phyloP scores from a whole-genome alignment of 768 basidiomycete genomes.

The Mycena capillaripes region DNA sequence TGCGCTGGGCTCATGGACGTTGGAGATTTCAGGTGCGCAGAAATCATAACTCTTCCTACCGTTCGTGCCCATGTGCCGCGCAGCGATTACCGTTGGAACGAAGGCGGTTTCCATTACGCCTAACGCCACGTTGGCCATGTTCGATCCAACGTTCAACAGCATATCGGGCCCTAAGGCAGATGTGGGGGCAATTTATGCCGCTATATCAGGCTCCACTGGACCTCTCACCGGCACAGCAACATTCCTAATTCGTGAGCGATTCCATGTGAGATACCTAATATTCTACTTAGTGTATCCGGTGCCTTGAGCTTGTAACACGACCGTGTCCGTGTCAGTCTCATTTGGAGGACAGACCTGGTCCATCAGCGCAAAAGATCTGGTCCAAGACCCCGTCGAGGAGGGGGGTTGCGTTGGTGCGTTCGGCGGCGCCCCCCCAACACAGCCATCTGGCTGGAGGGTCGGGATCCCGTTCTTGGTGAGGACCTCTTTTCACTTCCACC shows the following conservation, averaged over 20 bases:
- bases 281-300: background rate
- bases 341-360: slow-evolving; percentile 88
- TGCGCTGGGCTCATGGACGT: slow-evolving; percentile 71
- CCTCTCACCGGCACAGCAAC: slow-evolving; percentile 17
- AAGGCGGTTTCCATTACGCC: too few species aligned
- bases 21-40: slow-evolving; percentile 61
- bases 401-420: slow-evolving; percentile 67
- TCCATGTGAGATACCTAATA: background rate
- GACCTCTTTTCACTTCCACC: slow-evolving; percentile 4
- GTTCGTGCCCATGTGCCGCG: too few species aligned
- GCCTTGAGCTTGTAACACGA: slow-evolving; percentile 79
- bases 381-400: slow-evolving; percentile 44
- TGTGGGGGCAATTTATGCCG: too few species aligned
- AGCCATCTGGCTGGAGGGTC: too few species aligned
- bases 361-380: slow-evolving; percentile 84
- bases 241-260: slow-evolving; percentile 64
- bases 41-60: too few species aligned
- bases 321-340: slow-evolving; percentile 69
- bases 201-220: too few species aligned
- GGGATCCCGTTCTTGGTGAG: slow-evolving; percentile 83
- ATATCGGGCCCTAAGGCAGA: too few species aligned
- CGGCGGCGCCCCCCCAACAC: too few species aligned
- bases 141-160: too few species aligned
- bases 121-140: too few species aligned
- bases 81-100: too few species aligned